Evolutionary conservation across 208 protist species (phyloP).

Genomic region (Wallacemonas collosoma): DNA sequence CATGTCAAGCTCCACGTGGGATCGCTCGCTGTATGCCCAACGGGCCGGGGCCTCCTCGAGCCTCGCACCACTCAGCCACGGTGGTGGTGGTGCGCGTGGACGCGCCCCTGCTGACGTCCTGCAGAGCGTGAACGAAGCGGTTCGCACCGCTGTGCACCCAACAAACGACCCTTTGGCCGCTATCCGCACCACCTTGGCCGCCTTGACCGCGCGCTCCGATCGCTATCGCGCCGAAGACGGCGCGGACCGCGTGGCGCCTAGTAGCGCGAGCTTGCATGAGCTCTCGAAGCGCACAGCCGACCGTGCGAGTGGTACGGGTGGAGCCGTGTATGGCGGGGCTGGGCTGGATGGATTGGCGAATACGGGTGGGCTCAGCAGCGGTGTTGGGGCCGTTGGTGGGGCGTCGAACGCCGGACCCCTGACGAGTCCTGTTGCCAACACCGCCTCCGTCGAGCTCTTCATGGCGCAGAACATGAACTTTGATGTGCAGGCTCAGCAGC

Average conservation of each 20-base stretch:
- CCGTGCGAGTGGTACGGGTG: neutral
- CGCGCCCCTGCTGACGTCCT: slow-evolving; percentile 5
- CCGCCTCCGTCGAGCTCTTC: slow-evolving; percentile 83
- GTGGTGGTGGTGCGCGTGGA: neutral
- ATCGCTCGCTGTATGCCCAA: neutral
- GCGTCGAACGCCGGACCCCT: neutral
- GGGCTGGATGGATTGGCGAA: neutral
- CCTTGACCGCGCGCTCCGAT: slow-evolving; percentile 69
- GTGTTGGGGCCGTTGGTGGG: neutral
- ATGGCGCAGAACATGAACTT: slow-evolving; percentile 81
- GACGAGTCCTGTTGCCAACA: slow-evolving; percentile 29
- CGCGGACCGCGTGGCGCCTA: slow-evolving; percentile 55
- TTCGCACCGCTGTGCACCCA: slow-evolving; percentile 19
- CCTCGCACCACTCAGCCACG: slow-evolving; percentile 5
- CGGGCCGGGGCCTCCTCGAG: neutral
- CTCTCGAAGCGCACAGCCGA: slow-evolving; percentile 35
- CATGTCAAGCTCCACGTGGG: slow-evolving; percentile 4
- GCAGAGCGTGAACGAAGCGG: slow-evolving; percentile 23
- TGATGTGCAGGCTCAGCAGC: slow-evolving; percentile 79
- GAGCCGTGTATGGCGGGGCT: neutral
- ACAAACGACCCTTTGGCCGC: slow-evolving; percentile 52
- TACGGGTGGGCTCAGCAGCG: neutral
- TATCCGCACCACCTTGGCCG: slow-evolving; percentile 64
- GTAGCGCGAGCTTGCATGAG: slow-evolving; percentile 68
- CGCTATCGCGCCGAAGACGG: slow-evolving; percentile 51